phyloP scores from a whole-genome alignment of 306 rosid species.

The Cicer chorassanicum region DNA sequence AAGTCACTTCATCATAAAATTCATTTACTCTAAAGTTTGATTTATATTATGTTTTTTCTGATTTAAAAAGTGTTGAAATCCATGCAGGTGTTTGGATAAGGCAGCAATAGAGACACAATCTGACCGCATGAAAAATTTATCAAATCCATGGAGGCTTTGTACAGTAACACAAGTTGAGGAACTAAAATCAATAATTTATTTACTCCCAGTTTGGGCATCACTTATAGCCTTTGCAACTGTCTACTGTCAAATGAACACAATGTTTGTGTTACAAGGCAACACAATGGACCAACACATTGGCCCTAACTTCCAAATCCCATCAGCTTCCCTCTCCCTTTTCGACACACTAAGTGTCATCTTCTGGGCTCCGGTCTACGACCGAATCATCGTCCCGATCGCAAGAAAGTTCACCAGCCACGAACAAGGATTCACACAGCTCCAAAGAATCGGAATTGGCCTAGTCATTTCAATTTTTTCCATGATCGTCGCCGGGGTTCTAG shows the following conservation, averaged over 20 bases:
- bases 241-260: slow-evolving; percentile 82
- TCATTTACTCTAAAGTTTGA: slow-evolving; percentile 2
- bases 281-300: slow-evolving; percentile 81
- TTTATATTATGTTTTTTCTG: neutral
- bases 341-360: slow-evolving; percentile 84
- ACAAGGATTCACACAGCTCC: slow-evolving; percentile 79
- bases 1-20: neutral
- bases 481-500: slow-evolving; percentile 75
- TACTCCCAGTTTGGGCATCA: slow-evolving; percentile 87
- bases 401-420: slow-evolving; percentile 69
- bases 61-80: slow-evolving; percentile 24
- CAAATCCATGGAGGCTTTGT: slow-evolving; percentile 76
- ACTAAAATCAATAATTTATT: slow-evolving; percentile 63
- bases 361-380: slow-evolving; percentile 74
- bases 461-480: slow-evolving; percentile 65
- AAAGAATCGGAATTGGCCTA: slow-evolving; percentile 84
- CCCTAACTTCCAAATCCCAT: slow-evolving; percentile 69
- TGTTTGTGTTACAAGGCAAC: slow-evolving; percentile 91
- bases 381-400: slow-evolving; percentile 61
- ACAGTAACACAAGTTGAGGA: slow-evolving; percentile 91
- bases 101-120: slow-evolving; percentile 62
- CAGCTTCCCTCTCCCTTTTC: slow-evolving; percentile 81
- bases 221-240: slow-evolving; percentile 75
- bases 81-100: slow-evolving; percentile 78
- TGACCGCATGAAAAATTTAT: slow-evolving; percentile 42